These are phyloP conservation scores for Neurospora sp. DNA, from an alignment of 495 filamentous ascomycete genomes.

Conservation along the genomic window DNA sequence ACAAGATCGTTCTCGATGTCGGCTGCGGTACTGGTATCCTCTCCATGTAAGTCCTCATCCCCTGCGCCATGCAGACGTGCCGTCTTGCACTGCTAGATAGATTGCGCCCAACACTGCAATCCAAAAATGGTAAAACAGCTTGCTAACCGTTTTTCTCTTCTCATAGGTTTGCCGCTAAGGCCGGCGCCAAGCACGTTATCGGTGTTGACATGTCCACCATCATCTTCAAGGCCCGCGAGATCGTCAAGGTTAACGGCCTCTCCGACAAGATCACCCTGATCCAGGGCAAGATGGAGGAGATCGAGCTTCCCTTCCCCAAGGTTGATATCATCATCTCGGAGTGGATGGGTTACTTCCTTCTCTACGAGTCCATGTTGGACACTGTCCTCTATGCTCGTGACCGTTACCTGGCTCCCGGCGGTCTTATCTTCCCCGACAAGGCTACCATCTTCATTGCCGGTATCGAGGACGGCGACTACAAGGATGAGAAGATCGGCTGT, in stretches of 20 bases:
- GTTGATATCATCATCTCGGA: conserved; percentile 95
- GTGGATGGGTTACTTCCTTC: conserved; percentile 94
- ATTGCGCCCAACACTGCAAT: background rate
- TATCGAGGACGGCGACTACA: conserved; percentile 77
- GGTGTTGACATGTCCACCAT: conserved; percentile 92
- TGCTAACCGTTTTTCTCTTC: conserved; percentile 4
- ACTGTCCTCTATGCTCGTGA: conserved; percentile 85
- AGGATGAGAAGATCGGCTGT: conserved; percentile 61
- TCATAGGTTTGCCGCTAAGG: conserved; percentile 69
- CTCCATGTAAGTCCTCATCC: conserved; percentile 51
- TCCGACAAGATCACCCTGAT: conserved; percentile 67
- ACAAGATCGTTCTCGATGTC: conserved; percentile 85
- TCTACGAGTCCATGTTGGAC: conserved; percentile 94
- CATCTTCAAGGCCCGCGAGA: conserved; percentile 78
- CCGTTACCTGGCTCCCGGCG: conserved; percentile 62
- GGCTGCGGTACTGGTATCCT: conserved; percentile 90
- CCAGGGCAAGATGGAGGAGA: conserved; percentile 89
- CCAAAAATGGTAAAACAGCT: background rate
- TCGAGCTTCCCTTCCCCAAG: conserved; percentile 63
- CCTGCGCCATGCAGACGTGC: background rate
- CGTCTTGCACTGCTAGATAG: background rate
- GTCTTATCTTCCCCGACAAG: conserved; percentile 86
- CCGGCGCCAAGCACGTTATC: conserved; percentile 82
- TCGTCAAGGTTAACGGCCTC: conserved; percentile 71
- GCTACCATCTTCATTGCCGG: conserved; percentile 78